Evolutionary conservation across 2,329 filamentous ascomycete species (phyloP), one percentile per base, ranked within the genome.

Genomic region (Neopestalotiopsis sp.): DNA sequence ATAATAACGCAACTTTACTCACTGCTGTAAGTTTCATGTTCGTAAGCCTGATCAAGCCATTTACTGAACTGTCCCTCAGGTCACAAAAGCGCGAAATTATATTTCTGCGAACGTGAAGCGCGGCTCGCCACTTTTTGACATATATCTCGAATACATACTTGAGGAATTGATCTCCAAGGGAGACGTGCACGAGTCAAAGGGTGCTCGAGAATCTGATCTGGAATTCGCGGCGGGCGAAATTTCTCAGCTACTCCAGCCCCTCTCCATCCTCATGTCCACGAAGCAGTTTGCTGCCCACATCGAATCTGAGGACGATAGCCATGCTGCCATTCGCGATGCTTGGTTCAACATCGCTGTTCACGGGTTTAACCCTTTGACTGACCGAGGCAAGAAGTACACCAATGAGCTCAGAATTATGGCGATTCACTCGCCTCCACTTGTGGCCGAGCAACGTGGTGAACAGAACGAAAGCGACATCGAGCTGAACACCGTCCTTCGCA

Each of bases 311-410:
- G 92, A 95, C 65, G 90, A 95, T 69, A 89, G 90, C 7, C 88
- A 92, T 70, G 88, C 89, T 32, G 83, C 97, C 68, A 88, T 96
- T 73, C 91, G 95, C 66, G 95, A 99, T 84, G 94, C 94, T 5
- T 99, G 96, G 96, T 98, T 98, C 83, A 99, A 99, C 76, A 94
- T 98, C 71, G 93, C 95, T 28, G 92, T 97, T 0, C 96, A 99
- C 79, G 96, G 95, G 4, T 97, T 98, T 78, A 91, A 91, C 10
- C 86, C 92, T 12, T 88, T 88, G 17, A 95, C 94, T 0, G 88
- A 91, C 17, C 88, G 92, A 67, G 93, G 91, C 20, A 91, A 91
- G 77, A 88, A 89, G 73, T 90, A 97, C 74, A 81, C 90, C 64
- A 87, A 91, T 68, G 94, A 98, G 77, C 86, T 99, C 24, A 90